phyloP scores from a whole-genome alignment of 495 filamentous ascomycete species.

The Sphaerosporella brunnea region DNA sequence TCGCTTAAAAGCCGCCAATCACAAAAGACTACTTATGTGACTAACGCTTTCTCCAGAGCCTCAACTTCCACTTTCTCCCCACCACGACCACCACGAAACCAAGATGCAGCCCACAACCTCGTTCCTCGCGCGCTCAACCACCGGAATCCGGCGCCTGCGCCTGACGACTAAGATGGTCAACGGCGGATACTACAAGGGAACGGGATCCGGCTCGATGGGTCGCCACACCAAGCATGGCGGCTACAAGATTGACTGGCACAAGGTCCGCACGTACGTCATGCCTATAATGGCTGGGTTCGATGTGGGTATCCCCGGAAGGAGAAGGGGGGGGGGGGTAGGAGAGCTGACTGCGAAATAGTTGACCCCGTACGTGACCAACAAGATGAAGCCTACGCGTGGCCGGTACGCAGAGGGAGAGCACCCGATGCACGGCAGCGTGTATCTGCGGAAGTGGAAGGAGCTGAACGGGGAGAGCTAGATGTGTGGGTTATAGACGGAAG shows the following conservation, averaged over 20 bases:
- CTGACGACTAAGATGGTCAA: conserved; percentile 84
- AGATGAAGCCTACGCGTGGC: conserved; percentile 35
- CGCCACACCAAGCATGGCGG: conserved; percentile 68
- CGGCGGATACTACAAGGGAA: conserved; percentile 96
- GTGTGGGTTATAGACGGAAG: background rate
- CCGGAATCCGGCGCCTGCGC: conserved; percentile 39
- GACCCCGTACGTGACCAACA: conserved; percentile 66
- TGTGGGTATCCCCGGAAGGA: conserved; percentile 32
- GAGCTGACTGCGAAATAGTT: conserved; percentile 36
- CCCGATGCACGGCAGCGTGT: conserved; percentile 39
- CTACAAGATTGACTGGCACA: conserved; percentile 63
- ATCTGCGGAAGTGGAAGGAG: conserved; percentile 49
- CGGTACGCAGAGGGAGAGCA: conserved; percentile 33
- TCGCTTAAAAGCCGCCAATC: no score
- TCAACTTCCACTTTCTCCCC: no score
- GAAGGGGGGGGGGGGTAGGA: background rate
- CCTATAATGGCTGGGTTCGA: conserved; percentile 49
- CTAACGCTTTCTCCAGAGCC: no score
- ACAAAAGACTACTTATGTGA: no score
- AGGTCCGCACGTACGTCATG: conserved; percentile 78
- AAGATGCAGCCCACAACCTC: conserved; percentile 50
- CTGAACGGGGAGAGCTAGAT: conserved; percentile 45
- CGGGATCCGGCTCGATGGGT: conserved; percentile 69
- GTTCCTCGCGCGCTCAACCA: conserved; percentile 40
- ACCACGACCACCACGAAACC: background rate